A percentile compares a stretch with the other conserved stretches of the same genome.
Conservation (phyloP, 331 rosid genomes). For the Dryas integrifolia region DNA sequence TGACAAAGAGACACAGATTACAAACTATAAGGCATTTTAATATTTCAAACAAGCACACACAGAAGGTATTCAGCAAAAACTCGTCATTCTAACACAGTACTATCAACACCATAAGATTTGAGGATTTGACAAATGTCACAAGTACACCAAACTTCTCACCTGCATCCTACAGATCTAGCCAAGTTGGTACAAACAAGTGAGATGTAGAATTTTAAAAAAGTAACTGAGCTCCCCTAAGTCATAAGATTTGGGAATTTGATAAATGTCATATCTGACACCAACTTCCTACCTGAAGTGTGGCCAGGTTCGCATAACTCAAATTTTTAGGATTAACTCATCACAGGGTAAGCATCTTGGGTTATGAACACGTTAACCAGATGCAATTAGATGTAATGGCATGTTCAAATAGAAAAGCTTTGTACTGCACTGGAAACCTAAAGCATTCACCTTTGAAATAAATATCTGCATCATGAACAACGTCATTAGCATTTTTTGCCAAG, state of each 20-base stretch:
- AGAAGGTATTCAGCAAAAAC: not conserved
- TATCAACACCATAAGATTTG: not conserved
- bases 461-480: conserved; percentile 45
- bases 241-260: not conserved
- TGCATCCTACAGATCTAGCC: not conserved
- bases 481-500: conserved; percentile 38
- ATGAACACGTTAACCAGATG: conserved; percentile 2
- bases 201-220: not conserved
- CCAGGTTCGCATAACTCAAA: not conserved
- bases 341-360: not conserved
- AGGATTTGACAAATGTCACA: not conserved
- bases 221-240: not conserved
- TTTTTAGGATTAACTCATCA: not conserved
- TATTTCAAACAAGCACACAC: not conserved
- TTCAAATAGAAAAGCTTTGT: not conserved
- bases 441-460: conserved; percentile 65
- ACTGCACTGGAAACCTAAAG: conserved; percentile 17
- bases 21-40: not conserved
- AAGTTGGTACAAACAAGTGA: not conserved
- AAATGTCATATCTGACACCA: not conserved
- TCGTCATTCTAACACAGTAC: not conserved
- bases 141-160: not conserved
- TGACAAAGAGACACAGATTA: not conserved
- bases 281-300: not conserved
- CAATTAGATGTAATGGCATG: conserved; percentile 1